Evolutionary conservation across 371 early-diverging fungal genomes (phyloP).

Genomic region (Mucor velutinosus): DNA sequence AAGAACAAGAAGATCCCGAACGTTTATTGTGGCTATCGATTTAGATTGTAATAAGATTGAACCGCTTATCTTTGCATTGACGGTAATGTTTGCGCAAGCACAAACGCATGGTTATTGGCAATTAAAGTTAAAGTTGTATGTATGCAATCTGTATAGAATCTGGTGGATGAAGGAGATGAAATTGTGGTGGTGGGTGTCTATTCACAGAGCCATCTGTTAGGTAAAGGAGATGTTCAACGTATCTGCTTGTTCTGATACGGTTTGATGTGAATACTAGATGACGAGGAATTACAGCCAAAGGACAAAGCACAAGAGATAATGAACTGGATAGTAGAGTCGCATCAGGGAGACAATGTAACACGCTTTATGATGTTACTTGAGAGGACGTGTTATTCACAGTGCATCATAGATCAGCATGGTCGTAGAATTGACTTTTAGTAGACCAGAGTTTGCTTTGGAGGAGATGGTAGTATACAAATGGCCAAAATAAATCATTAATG

Average conservation of each 20-base stretch:
- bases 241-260: not conserved
- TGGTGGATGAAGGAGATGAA: conserved; percentile 22
- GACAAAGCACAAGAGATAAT: conserved; percentile 17
- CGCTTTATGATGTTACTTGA: not conserved
- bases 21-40: conserved; percentile 32
- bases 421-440: conserved; percentile 17
- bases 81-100: conserved; percentile 5
- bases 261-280: not conserved
- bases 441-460: conserved; percentile 12
- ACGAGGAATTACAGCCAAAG: not conserved
- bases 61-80: conserved; percentile 19
- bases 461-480: conserved; percentile 14
- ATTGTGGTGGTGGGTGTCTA: conserved; percentile 15
- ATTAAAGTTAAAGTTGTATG: not conserved
- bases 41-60: conserved; percentile 15
- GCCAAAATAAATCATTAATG: not conserved
- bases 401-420: conserved; percentile 13
- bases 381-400: not conserved
- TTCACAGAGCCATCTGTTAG: not conserved
- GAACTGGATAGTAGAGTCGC: conserved; percentile 11
- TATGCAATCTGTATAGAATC: not conserved
- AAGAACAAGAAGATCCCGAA: conserved; percentile 20
- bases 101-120: not conserved
- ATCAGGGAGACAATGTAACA: conserved; percentile 16
- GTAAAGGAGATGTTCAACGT: not conserved